A percentile compares a stretch with the other conserved stretches of the same genome.
Evolutionary conservation across 805 yeast species (phyloP).

Genomic region (Metschnikowia gruessii): DNA sequence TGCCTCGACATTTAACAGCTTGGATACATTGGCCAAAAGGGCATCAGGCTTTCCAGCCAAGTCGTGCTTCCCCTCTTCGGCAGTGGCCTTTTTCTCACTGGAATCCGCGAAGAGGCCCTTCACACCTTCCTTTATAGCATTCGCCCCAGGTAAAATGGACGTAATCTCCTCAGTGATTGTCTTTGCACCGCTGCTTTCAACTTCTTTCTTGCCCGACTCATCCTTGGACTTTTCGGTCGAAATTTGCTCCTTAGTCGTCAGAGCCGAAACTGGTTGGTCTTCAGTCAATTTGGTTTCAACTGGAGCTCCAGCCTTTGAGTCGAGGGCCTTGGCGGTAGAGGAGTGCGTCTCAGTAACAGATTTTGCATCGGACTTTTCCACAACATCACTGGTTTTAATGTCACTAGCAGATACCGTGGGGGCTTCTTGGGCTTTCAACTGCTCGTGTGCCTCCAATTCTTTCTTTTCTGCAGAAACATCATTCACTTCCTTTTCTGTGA

Average conservation of each 20-base stretch:
- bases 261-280: no score
- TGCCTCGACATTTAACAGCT: not conserved
- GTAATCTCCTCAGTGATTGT: not conserved
- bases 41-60: not conserved
- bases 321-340: not conserved
- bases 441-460: constrained; percentile 9
- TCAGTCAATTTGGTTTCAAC: no score
- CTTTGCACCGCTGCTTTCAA: not conserved
- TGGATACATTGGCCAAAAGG: not conserved
- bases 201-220: not conserved
- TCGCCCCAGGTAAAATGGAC: not conserved
- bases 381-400: constrained; percentile 1
- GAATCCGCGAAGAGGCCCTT: not conserved
- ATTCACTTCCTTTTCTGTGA: constrained; percentile 9
- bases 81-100: not conserved
- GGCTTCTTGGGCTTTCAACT: constrained; percentile 7
- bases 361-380: not conserved
- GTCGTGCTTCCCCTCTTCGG: not conserved
- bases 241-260: not conserved
- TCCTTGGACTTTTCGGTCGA: not conserved
- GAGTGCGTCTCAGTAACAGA: not conserved
- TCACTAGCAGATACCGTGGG: constrained; percentile 7
- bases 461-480: constrained; percentile 20
- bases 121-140: not conserved
- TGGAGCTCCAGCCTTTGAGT: no score